These are phyloP conservation scores for Rhynchospora breviuscula DNA, from an alignment of 176 grass and related monocot genomes.

Conservation along the genomic window DNA sequence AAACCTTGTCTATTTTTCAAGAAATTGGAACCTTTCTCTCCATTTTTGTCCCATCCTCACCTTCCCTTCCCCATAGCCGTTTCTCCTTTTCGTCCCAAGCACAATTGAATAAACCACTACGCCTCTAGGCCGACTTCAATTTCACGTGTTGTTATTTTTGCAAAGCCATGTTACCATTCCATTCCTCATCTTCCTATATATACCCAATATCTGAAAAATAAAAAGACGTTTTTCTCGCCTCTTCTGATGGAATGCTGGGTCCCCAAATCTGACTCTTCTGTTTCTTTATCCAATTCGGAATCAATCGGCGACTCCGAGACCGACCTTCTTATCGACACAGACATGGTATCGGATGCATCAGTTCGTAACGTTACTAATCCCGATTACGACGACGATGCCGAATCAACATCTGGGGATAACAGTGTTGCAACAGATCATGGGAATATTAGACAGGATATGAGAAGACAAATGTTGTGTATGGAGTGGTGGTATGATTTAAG, in stretches of 20 bases:
- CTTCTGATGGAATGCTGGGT: not conserved
- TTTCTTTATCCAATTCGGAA: conserved; percentile 17
- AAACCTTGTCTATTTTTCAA: not conserved
- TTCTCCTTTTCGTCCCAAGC: not conserved
- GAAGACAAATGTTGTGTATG: not conserved
- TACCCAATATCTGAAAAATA: not conserved
- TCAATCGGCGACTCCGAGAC: conserved; percentile 34
- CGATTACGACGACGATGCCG: conserved; percentile 23
- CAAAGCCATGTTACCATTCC: not conserved
- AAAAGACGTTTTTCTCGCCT: not conserved
- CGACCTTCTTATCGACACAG: not conserved
- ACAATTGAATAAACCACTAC: not conserved
- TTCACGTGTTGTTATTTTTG: conserved; percentile 16
- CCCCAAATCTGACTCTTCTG: not conserved
- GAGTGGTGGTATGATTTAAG: conserved; percentile 7
- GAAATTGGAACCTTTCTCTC: not conserved
- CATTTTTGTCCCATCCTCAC: not conserved
- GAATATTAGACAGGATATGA: not conserved
- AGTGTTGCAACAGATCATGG: not conserved
- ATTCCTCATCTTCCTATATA: not conserved
- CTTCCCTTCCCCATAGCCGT: not conserved
- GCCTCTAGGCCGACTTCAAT: not conserved
- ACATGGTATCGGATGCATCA: not conserved
- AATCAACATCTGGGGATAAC: conserved; percentile 18
- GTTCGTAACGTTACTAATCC: not conserved